Evolutionary conservation across 2,329 filamentous ascomycete genomes (phyloP), one percentile per base, ranked within the genome.

Genomic region (Fusarium sp.): DNA sequence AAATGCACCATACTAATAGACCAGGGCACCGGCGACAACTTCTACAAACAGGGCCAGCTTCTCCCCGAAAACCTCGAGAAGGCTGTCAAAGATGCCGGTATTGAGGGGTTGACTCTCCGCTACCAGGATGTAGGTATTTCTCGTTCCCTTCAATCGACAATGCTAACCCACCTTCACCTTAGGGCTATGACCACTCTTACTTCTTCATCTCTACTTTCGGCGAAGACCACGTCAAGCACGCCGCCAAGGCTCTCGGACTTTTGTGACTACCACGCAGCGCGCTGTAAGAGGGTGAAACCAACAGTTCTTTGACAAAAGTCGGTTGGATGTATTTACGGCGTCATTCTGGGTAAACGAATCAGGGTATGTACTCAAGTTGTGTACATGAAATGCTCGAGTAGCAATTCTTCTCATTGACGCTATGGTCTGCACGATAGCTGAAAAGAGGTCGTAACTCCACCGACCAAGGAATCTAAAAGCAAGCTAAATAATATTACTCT

Each of bases 181-280:
- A 93, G 85, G 95, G 91, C 71, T 98, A 99, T 81, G 96, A 99
- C 82, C 96, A 99, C 85, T 97, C 94, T 72, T 99, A 99, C 86
- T 99, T 91, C 84, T 98, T 98, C 84, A 97, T 99, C 87, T 92
- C 95, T 41, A 91, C 91, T 22, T 99, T 99, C 82, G 90, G 92
- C 48, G 92, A 94, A 79, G 95, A 98, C 78, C 96, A 99, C 83
- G 89, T 98, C 76, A 92, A 94, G 78, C 94, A 97, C 84, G 95
- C 95, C 68, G 96, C 95, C 75, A 98, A 96, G 87, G 92, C 94
- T 81, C 85, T 98, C 63, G 82, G 81, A 26, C 78, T 84, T 13
- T 66, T 81, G 70, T 82, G 73, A 79, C 69, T 80, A 75, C 68
- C 74, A 59, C 73, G 72, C 34, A 70, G 72, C 13, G 69, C 72